Conservation (phyloP, 208 protist species). For the Leptomonas pyrrhocoris region DNA sequence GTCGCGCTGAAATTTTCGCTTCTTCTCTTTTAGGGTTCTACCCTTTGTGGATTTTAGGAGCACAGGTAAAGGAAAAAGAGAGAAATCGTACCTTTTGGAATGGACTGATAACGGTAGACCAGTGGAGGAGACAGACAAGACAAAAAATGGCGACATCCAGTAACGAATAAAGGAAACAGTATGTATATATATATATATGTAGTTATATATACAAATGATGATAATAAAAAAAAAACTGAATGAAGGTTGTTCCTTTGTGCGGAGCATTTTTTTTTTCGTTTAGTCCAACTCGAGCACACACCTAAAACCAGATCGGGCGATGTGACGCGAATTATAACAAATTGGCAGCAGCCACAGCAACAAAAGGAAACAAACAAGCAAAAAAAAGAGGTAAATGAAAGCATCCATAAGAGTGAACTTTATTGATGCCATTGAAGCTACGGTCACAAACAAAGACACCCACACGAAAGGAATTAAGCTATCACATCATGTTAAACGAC, state of each 20-base stretch:
- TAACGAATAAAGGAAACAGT: background rate
- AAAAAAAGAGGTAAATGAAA: slow-evolving; percentile 8
- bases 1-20: no score
- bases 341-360: background rate
- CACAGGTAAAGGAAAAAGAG: no score
- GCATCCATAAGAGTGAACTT: slow-evolving; percentile 4
- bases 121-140: background rate
- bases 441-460: slow-evolving; percentile 3
- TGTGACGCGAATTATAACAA: slow-evolving; percentile 1
- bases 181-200: slow-evolving; percentile 5
- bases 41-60: no score
- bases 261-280: background rate
- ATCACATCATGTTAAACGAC: background rate
- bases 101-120: background rate
- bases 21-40: no score
- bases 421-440: background rate
- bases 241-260: background rate
- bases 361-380: background rate
- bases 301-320: background rate
- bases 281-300: slow-evolving; percentile 8
- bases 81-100: background rate
- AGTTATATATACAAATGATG: slow-evolving; percentile 11
- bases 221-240: background rate
- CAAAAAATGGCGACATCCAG: background rate
- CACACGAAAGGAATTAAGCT: no score